These are phyloP conservation scores for Xerocomus amazonicus DNA, from an alignment of 1,284 basidiomycete genomes.

Conservation along the genomic window DNA sequence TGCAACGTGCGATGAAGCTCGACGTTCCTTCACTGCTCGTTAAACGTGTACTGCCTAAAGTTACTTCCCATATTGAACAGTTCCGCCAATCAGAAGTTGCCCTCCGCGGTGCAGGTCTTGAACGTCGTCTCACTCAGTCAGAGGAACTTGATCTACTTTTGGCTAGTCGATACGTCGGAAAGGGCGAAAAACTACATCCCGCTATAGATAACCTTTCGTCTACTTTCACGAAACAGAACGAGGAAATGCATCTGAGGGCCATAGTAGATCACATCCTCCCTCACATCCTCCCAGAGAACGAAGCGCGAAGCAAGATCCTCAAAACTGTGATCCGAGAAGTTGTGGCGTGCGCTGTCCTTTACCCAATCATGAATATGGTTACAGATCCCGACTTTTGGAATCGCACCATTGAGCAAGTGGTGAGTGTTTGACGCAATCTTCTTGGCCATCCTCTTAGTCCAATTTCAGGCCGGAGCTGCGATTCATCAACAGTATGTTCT, in stretches of 20 bases:
- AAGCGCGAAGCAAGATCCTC: slow-evolving; percentile 68
- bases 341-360: slow-evolving; percentile 75
- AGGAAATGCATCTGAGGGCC: slow-evolving; percentile 79
- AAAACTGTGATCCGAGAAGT: slow-evolving; percentile 79
- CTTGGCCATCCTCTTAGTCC: slow-evolving; percentile 5
- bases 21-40: slow-evolving; percentile 81
- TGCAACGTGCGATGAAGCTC: slow-evolving; percentile 53
- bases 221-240: slow-evolving; percentile 82
- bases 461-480: slow-evolving; percentile 71
- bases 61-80: slow-evolving; percentile 86
- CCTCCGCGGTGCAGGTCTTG: slow-evolving; percentile 69
- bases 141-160: slow-evolving; percentile 84
- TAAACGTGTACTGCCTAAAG: slow-evolving; percentile 77
- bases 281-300: slow-evolving; percentile 71
- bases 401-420: slow-evolving; percentile 83
- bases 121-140: slow-evolving; percentile 76
- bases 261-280: slow-evolving; percentile 72
- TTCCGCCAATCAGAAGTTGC: slow-evolving; percentile 90
- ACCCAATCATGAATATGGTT: slow-evolving; percentile 88
- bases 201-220: slow-evolving; percentile 84
- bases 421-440: slow-evolving; percentile 38
- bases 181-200: slow-evolving; percentile 66
- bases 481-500: slow-evolving; percentile 83
- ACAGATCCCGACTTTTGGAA: slow-evolving; percentile 98
- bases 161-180: slow-evolving; percentile 68